phyloP scores from a whole-genome alignment of 2,329 filamentous ascomycete genomes.

The Dryadomyces quercivorus region DNA sequence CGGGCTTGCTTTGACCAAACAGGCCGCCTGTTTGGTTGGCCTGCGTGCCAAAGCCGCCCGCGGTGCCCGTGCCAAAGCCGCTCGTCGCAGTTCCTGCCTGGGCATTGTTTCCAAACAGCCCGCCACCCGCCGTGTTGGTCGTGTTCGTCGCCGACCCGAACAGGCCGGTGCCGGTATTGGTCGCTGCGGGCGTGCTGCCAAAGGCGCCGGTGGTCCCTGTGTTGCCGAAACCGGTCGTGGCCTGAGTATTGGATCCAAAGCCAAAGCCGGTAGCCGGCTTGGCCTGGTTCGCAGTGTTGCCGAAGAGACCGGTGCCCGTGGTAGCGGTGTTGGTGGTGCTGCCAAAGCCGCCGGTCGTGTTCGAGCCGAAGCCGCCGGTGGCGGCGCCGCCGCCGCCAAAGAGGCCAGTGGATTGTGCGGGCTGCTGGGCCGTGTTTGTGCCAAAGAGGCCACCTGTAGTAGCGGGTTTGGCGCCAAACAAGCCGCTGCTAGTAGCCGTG shows the following conservation, averaged over 20 bases:
- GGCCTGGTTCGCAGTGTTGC: slow-evolving; percentile 21
- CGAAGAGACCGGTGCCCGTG: slow-evolving; percentile 29
- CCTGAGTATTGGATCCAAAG: slow-evolving; percentile 5
- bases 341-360: slow-evolving; percentile 24
- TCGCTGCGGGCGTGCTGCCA: slow-evolving; percentile 5
- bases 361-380: slow-evolving; percentile 23
- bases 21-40: slow-evolving; percentile 14
- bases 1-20: slow-evolving; percentile 18
- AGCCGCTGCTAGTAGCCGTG: slow-evolving; percentile 17
- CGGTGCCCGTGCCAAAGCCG: slow-evolving; percentile 1
- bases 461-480: slow-evolving; percentile 22
- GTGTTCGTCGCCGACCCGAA: slow-evolving; percentile 22
- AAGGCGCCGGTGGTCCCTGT: slow-evolving; percentile 18
- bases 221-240: slow-evolving; percentile 29
- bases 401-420: slow-evolving; percentile 19
- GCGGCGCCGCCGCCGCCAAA: slow-evolving; percentile 26
- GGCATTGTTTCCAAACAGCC: slow-evolving; percentile 18
- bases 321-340: slow-evolving; percentile 21
- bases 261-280: slow-evolving; percentile 5
- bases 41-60: slow-evolving; percentile 17
- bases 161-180: slow-evolving; percentile 11
- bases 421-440: slow-evolving; percentile 16
- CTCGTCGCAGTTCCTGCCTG: slow-evolving; percentile 10
- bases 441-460: slow-evolving; percentile 22
- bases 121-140: slow-evolving; percentile 10